Base-by-base conservation (phyloP, 129 eudicot genomes). In the Lactuca sativa region DNA sequence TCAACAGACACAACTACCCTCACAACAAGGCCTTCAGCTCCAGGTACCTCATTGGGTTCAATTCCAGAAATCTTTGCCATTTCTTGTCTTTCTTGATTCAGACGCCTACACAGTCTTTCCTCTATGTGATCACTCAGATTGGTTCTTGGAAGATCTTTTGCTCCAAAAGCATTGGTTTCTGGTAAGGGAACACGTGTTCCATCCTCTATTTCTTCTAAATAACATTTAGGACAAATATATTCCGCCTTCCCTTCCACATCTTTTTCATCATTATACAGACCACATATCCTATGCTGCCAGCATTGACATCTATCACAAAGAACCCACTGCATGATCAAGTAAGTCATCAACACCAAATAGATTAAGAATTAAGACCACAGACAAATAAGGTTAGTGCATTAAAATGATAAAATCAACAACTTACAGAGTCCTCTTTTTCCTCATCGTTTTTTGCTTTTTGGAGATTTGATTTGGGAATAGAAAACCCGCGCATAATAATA, bases 251-350 rank as follows among this genome's bases (percentile, higher is more conserved):
- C 91, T 59, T 79, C 90, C 36, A 68, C 51, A 54, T 88, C 95
- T 60, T 66, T 75, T 74, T 82, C 84, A 63, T 81, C 78, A 77
- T 84, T 92, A 58, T 84, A 88, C 4, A 92, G 82, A 18, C 85
- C 98, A 73, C 98, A 92, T 70, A 83, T 83, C 67, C 86, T 87
- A 76, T 92, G 98, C 68, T 86, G 96, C 98, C 96, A 92, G 66
- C 77, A 37, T 74, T 84, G 82, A 74, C 98, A 92, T 73, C 76
- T 84, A 65, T 92, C 95, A 64, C 98, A 92, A 62, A 68, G 89
- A 57, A 92, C 96, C 98, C 98, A 92, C 98, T 92, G 80, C 82
- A 72, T 73, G 61, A 25, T 25, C 30, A 47, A 9, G 62, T 53
- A 47, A 9, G 62, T 53, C 40, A 72, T 25, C 30, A 53, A 31